Conservation (phyloP, 257 asterid species). For the Petunia axillaris region DNA sequence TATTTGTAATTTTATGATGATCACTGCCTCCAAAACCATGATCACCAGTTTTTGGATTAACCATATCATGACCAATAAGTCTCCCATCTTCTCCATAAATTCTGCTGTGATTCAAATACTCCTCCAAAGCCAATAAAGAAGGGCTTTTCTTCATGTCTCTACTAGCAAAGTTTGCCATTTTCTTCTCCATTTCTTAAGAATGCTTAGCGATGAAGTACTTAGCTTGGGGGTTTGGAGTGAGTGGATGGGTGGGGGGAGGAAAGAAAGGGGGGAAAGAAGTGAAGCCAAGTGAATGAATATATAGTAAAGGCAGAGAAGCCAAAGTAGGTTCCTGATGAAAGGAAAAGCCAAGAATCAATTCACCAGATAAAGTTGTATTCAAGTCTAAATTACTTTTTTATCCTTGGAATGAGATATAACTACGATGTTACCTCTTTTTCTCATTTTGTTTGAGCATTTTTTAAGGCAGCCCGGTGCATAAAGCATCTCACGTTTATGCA, state of each 20-base stretch:
- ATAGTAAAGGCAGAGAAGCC: conserved; percentile 32
- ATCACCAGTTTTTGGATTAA: background rate
- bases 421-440: background rate
- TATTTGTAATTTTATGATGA: background rate
- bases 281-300: conserved; percentile 36
- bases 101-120: conserved; percentile 36
- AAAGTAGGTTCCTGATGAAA: conserved; percentile 33
- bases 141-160: conserved; percentile 61
- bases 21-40: conserved; percentile 6
- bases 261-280: conserved; percentile 36
- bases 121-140: conserved; percentile 58
- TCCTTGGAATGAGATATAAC: background rate
- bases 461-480: too few species aligned
- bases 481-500: too few species aligned
- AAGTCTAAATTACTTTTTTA: background rate
- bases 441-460: background rate
- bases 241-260: conserved; percentile 27
- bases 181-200: conserved; percentile 28
- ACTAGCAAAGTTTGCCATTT: conserved; percentile 38
- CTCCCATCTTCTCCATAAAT: conserved; percentile 36
- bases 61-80: conserved; percentile 32
- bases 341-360: conserved; percentile 51
- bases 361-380: background rate
- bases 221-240: background rate
- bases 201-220: conserved; percentile 36